Evolutionary conservation across 129 eudicot species (phyloP).

Genomic region (Deinandra increscens): DNA sequence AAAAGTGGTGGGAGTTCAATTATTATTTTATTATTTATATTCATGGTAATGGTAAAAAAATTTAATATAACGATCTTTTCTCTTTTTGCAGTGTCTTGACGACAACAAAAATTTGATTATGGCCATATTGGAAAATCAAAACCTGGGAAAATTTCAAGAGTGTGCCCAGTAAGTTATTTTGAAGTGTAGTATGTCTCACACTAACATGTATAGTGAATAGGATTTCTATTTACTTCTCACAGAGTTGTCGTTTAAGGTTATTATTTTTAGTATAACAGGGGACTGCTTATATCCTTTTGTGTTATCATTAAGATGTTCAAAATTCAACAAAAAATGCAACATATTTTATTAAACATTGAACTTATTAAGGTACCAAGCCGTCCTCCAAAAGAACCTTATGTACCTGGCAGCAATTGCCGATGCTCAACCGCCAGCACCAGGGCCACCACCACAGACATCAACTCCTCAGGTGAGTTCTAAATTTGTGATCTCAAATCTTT

Average conservation of each 20-base stretch:
- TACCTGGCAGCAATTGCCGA: conserved; percentile 91
- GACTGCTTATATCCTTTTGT: background rate
- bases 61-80: conserved; percentile 4
- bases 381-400: conserved; percentile 79
- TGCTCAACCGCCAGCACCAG: conserved; percentile 69
- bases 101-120: conserved; percentile 80
- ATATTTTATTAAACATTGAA: conserved; percentile 15
- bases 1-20: conserved; percentile 1
- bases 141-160: conserved; percentile 71
- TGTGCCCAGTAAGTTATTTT: conserved; percentile 79
- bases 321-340: background rate
- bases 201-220: background rate
- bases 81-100: conserved; percentile 73
- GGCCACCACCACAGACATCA: conserved; percentile 32
- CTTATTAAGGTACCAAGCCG: conserved; percentile 60
- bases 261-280: background rate
- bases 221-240: background rate
- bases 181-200: background rate
- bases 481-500: background rate
- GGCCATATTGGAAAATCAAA: conserved; percentile 89
- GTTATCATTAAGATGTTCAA: background rate
- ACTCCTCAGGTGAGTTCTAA: conserved; percentile 54
- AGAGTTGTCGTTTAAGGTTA: background rate
- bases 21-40: conserved; percentile 10
- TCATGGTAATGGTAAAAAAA: background rate